Percentiles rank a stretch among this genome's conserved stretches.
These are phyloP conservation scores for Trichoderma parareesei DNA, from an alignment of 495 filamentous ascomycete genomes.

Conservation along the genomic window DNA sequence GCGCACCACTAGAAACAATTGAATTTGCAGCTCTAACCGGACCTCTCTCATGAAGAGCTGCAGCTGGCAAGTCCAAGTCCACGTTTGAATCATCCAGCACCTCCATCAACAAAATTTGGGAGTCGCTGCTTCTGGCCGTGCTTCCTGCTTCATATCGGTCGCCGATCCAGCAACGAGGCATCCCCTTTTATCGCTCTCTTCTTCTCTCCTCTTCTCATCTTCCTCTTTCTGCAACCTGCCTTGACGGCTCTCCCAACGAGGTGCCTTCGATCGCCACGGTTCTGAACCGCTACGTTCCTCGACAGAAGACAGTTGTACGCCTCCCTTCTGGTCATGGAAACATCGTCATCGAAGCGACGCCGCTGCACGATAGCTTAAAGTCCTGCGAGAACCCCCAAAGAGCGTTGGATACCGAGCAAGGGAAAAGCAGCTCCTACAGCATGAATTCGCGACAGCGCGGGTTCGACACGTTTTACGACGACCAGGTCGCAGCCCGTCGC, in stretches of 20 bases:
- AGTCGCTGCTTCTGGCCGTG: too few relatives aligned
- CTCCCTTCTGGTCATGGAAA: constrained; percentile 9
- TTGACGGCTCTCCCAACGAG: background rate
- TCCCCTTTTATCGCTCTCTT: background rate
- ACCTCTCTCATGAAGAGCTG: too few relatives aligned
- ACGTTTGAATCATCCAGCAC: background rate
- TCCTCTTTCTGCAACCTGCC: background rate
- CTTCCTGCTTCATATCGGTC: background rate
- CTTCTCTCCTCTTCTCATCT: background rate
- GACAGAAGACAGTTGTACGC: background rate
- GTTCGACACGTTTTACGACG: constrained; percentile 7
- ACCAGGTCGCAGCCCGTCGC: background rate
- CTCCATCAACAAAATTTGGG: background rate
- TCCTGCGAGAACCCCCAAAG: background rate
- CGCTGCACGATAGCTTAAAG: background rate
- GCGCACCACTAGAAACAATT: too few relatives aligned
- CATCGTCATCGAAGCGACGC: background rate
- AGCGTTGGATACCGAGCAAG: background rate
- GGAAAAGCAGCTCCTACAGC: background rate
- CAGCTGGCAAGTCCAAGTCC: background rate
- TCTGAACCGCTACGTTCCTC: background rate
- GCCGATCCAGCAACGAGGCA: background rate
- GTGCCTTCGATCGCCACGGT: background rate
- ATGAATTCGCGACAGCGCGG: constrained; percentile 8
- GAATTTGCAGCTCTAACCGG: too few relatives aligned